A percentile compares a stretch with the other conserved stretches of the same genome.
Conservation (phyloP, 2,329 filamentous ascomycete genomes). For the Tolypocladium endophyticum region DNA sequence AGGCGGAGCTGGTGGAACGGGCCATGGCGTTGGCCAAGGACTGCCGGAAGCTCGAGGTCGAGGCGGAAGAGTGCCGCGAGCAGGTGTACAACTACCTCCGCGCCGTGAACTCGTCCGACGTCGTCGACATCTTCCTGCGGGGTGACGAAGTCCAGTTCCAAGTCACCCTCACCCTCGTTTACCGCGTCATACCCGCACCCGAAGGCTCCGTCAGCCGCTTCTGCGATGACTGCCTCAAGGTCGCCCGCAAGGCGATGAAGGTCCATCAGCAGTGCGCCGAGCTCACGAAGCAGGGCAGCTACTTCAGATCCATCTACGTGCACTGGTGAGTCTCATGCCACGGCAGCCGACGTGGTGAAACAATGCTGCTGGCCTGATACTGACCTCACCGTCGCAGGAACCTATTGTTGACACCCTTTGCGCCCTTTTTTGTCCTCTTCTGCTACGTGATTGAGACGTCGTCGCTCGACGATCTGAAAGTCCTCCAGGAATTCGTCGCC, state of each 20-base stretch:
- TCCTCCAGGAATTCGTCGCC: conserved; percentile 44
- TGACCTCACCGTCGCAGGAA: conserved; percentile 25
- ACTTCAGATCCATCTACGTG: conserved; percentile 36
- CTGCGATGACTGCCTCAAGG: conserved; percentile 36
- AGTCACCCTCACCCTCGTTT: conserved; percentile 38
- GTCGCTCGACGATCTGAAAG: conserved; percentile 39
- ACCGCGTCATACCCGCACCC: conserved; percentile 38
- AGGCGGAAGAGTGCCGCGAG: conserved; percentile 22
- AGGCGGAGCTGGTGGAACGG: conserved; percentile 26
- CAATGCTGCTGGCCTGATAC: neutral
- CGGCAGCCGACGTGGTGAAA: neutral
- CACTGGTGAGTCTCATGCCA: conserved; percentile 31
- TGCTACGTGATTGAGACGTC: conserved; percentile 46
- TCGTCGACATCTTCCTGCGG: conserved; percentile 32
- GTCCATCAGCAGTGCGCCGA: conserved; percentile 34
- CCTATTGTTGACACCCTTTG: conserved; percentile 46
- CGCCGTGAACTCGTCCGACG: conserved; percentile 25
- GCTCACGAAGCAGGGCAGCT: conserved; percentile 26
- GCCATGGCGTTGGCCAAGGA: conserved; percentile 27
- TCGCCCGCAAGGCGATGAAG: conserved; percentile 36
- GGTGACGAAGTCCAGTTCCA: conserved; percentile 37
- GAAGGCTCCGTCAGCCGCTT: conserved; percentile 32
- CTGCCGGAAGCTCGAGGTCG: conserved; percentile 23
- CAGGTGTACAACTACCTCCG: conserved; percentile 25
- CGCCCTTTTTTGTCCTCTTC: conserved; percentile 50